phyloP scores from a whole-genome alignment of 805 yeast genomes.

The Brettanomyces sp. region DNA sequence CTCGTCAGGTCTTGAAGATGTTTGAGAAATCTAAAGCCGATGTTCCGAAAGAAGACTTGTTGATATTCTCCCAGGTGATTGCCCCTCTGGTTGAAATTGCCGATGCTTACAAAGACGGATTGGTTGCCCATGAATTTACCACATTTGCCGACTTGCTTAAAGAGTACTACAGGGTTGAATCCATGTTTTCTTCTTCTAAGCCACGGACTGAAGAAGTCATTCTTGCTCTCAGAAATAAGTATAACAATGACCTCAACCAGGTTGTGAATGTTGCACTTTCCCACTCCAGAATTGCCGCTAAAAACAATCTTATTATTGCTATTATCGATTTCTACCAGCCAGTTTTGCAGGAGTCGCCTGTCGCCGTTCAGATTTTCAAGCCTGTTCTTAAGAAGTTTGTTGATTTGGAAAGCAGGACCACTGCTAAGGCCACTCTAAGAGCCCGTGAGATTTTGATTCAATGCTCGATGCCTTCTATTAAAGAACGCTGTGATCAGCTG shows the following conservation, averaged over 20 bases:
- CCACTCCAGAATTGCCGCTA: constrained; percentile 88
- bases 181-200: constrained; percentile 60
- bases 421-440: constrained; percentile 89
- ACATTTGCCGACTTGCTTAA: constrained; percentile 62
- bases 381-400: constrained; percentile 70
- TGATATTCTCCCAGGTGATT: constrained; percentile 45
- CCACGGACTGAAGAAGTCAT: constrained; percentile 84
- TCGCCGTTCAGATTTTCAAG: constrained; percentile 57
- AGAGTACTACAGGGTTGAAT: constrained; percentile 72
- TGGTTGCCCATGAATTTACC: constrained; percentile 73
- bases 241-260: constrained; percentile 62
- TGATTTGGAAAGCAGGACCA: constrained; percentile 79
- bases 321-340: constrained; percentile 78
- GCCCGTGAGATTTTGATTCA: constrained; percentile 95
- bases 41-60: constrained; percentile 30
- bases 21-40: constrained; percentile 46
- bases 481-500: constrained; percentile 93
- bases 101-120: constrained; percentile 59
- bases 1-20: constrained; percentile 68
- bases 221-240: constrained; percentile 77
- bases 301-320: constrained; percentile 82
- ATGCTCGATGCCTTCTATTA: constrained; percentile 91
- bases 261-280: constrained; percentile 74
- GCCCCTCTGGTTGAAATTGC: constrained; percentile 72
- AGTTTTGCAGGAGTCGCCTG: constrained; percentile 60